phyloP scores from a whole-genome alignment of 805 yeast species.

The Millerago galiae region DNA sequence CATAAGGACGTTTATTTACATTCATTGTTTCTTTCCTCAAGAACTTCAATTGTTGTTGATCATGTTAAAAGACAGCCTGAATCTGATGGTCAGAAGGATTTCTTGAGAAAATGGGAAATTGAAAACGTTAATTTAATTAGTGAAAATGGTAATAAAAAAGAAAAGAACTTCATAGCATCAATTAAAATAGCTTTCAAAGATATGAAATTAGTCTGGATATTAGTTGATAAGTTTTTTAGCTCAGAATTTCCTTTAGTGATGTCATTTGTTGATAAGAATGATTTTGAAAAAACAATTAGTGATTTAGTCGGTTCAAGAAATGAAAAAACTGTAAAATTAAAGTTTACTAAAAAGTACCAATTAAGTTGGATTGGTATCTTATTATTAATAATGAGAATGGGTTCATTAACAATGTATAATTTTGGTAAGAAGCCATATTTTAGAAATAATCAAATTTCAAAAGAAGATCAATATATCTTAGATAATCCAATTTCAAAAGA shows the following conservation, averaged over 20 bases:
- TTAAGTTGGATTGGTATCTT: slow-evolving; percentile 16
- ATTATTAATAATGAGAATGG: slow-evolving; percentile 18
- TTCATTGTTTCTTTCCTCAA: slow-evolving; percentile 8
- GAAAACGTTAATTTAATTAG: slow-evolving; percentile 1
- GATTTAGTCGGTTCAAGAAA: slow-evolving; percentile 15
- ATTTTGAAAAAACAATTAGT: slow-evolving; percentile 10
- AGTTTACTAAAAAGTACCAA: slow-evolving; percentile 15
- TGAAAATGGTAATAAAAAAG: background rate
- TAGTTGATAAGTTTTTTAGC: slow-evolving; percentile 20
- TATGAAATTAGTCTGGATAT: slow-evolving; percentile 18
- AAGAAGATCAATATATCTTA: slow-evolving; percentile 14
- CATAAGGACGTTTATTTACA: slow-evolving; percentile 21
- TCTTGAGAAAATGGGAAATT: slow-evolving; percentile 4
- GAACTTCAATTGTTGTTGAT: background rate
- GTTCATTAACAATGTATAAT: slow-evolving; percentile 17
- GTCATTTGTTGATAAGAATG: slow-evolving; percentile 17
- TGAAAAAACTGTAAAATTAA: slow-evolving; percentile 3
- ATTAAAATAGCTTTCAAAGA: slow-evolving; percentile 11
- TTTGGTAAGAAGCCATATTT: slow-evolving; percentile 10
- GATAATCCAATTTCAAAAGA: slow-evolving; percentile 13
- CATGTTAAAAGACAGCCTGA: background rate
- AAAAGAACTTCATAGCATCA: background rate
- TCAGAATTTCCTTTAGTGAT: slow-evolving; percentile 16
- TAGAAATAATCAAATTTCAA: background rate
- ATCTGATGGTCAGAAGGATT: slow-evolving; percentile 1